Evolutionary conservation across 192 early-diverging fungal genomes (phyloP), one percentile per base, ranked within the genome.

Genomic region (Neocallimastix lanati): DNA sequence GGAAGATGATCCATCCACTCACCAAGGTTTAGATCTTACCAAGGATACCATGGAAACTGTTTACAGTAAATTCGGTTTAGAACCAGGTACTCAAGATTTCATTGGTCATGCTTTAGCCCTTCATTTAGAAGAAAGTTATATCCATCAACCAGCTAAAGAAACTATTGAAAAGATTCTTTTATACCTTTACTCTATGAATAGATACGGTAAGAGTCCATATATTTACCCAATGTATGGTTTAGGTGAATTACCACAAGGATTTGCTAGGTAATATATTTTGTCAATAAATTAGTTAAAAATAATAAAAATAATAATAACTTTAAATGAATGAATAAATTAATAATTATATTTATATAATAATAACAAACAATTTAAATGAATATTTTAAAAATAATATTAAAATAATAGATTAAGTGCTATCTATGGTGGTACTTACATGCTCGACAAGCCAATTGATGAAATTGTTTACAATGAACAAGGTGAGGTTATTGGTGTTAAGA

Each of bases 401-500:
- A n/a, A 50, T 35, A 40, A 29, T 81, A 94, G 95, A 78, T 86
- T 99, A 82, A 94, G 92, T 84, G 98, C 98, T 38, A 94, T 99
- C 80, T 99, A 98, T 82, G 96, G 96, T 21, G 98, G 96, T 81
- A 99, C 98, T 28, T 99, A 98, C 86, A 99, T 99, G 98, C 89
- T 99, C 33, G 91, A 91, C 84, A 96, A 94, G 83, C 88, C 90
- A 77, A 91, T 96, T 36, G 95, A 98, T 77, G 94, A 97, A 85
- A 89, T 99, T 78, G 88, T 97, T 77, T 91, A 91, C 77, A 91
- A 90, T 76, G 93, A 92, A 76, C 82, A 91, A 79, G 96, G 97
- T 79, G 90, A 90, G 81, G 92, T 96, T 83, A 87, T 88, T 29
- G 98, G 98, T 80, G 94, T 99, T n/a, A 92, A 92, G 82, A 94